Conservation (phyloP, 1,284 basidiomycete species). For the Ganoderma resinaceum region DNA sequence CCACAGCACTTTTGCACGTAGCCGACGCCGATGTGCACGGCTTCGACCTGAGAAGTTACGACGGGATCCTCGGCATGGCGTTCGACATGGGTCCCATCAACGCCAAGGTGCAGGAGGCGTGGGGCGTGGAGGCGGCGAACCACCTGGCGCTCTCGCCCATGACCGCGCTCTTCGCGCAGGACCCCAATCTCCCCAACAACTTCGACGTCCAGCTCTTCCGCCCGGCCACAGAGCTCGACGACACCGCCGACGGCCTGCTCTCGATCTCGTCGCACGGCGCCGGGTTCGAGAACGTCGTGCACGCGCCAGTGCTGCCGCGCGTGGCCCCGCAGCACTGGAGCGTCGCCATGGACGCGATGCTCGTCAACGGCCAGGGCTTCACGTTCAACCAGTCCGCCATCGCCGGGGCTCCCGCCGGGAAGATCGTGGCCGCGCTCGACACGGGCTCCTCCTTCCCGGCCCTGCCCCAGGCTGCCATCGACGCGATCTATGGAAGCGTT, state of each 20-base stretch:
- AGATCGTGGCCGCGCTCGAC: slow-evolving; percentile 40
- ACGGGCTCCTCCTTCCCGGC: slow-evolving; percentile 41
- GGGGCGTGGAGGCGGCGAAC: slow-evolving; percentile 36
- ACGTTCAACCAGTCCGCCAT: slow-evolving; percentile 39
- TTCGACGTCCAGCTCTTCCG: slow-evolving; percentile 41
- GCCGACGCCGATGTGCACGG: slow-evolving; percentile 18
- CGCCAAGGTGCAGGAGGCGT: slow-evolving; percentile 56
- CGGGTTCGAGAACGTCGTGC: slow-evolving; percentile 31
- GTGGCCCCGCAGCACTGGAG: slow-evolving; percentile 52
- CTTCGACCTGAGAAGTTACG: not conserved
- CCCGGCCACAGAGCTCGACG: slow-evolving; percentile 32
- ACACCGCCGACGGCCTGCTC: slow-evolving; percentile 39
- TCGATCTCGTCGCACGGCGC: slow-evolving; percentile 39
- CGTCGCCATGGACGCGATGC: slow-evolving; percentile 39
- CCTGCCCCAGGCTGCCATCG: slow-evolving; percentile 36
- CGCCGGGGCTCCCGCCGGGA: slow-evolving; percentile 34
- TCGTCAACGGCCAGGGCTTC: slow-evolving; percentile 38
- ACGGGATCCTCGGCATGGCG: slow-evolving; percentile 26
- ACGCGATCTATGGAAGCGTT: slow-evolving; percentile 41
- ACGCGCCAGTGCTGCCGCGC: slow-evolving; percentile 44
- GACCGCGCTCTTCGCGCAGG: slow-evolving; percentile 41
- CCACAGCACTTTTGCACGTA: slow-evolving; percentile 40
- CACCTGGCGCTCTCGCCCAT: slow-evolving; percentile 23
- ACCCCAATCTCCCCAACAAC: slow-evolving; percentile 34
- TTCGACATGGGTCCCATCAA: slow-evolving; percentile 24